These are phyloP conservation scores for Pontederia paniculata DNA, from an alignment of 176 grass and related monocot genomes.

Conservation along the genomic window DNA sequence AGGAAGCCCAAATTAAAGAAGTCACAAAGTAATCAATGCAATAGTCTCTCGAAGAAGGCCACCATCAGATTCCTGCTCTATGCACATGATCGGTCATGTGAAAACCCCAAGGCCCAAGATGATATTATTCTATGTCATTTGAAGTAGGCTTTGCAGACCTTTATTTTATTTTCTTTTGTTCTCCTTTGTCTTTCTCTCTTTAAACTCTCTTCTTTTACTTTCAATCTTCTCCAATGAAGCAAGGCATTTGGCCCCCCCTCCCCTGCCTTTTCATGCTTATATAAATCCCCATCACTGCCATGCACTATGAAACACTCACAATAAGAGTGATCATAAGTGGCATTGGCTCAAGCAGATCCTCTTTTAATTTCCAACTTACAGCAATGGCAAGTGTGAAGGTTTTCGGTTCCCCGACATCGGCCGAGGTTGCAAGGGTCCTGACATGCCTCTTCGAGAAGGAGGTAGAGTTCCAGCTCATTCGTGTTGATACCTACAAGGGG, in stretches of 20 bases:
- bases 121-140: no score
- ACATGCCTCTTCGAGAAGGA: conserved; percentile 80
- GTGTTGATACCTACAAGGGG: conserved; percentile 10
- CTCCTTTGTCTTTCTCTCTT: neutral
- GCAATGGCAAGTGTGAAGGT: conserved; percentile 44
- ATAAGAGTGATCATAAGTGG: no score
- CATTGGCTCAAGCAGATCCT: neutral
- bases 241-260: conserved; percentile 52
- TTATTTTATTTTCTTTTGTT: no score
- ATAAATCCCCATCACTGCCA: neutral
- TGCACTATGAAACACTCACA: no score
- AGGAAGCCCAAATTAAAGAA: no score
- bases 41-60: no score
- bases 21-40: no score
- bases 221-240: neutral
- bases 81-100: no score
- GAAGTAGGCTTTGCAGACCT: no score
- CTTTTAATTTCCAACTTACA: conserved; percentile 14
- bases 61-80: no score
- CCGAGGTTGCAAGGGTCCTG: conserved; percentile 76
- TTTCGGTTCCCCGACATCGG: conserved; percentile 55
- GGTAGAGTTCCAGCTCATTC: conserved; percentile 22
- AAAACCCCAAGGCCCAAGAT: no score
- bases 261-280: conserved; percentile 47
- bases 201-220: neutral